phyloP scores from a whole-genome alignment of 306 rosid species.

The Vachellia collinsii region DNA sequence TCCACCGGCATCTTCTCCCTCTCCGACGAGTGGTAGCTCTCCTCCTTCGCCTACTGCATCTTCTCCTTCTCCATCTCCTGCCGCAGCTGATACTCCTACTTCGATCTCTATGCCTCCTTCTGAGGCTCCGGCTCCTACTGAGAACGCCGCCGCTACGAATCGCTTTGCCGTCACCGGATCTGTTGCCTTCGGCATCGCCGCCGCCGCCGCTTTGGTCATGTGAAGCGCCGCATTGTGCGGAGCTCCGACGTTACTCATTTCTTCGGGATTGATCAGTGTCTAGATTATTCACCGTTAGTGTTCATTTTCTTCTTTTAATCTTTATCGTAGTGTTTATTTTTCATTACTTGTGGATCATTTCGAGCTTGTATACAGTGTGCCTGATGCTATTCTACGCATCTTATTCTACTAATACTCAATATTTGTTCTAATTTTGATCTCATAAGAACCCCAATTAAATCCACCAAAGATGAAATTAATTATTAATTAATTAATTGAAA shows the following conservation, averaged over 20 bases:
- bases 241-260: neutral
- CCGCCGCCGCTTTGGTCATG: conserved; percentile 38
- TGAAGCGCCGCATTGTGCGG: conserved; percentile 27
- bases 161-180: conserved; percentile 44
- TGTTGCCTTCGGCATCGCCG: conserved; percentile 30
- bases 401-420: neutral
- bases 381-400: neutral
- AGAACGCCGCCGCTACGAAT: conserved; percentile 19
- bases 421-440: neutral
- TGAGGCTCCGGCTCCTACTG: conserved; percentile 37
- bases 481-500: neutral
- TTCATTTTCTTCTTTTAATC: neutral
- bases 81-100: conserved; percentile 33
- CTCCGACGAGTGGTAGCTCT: conserved; percentile 2
- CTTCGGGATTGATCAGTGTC: neutral
- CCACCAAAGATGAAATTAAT: neutral
- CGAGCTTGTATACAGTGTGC: neutral
- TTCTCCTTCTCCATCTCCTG: neutral
- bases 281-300: neutral
- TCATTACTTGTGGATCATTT: neutral
- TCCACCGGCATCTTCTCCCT: conserved; percentile 7
- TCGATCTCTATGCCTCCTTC: conserved; percentile 44
- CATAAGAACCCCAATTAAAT: neutral
- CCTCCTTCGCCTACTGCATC: conserved; percentile 35
- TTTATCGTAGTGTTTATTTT: neutral